A percentile compares a stretch with the other conserved stretches of the same genome.
phyloP scores from a whole-genome alignment of 2,329 filamentous ascomycete genomes.

The Colletotrichum sp. region DNA sequence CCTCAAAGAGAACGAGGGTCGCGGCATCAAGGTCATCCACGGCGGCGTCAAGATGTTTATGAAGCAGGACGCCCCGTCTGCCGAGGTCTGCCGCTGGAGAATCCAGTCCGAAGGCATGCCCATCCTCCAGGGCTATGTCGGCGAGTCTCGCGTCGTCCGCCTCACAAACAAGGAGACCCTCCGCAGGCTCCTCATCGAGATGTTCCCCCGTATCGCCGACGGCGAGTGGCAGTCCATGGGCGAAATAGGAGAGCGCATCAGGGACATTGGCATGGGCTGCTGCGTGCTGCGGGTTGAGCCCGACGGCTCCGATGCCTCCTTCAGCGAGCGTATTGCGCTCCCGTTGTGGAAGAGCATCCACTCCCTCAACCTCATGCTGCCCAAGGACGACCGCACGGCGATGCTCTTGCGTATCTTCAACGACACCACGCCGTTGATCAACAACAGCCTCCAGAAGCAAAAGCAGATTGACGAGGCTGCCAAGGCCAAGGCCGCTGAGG shows the following conservation, averaged over 20 bases:
- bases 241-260: constrained; percentile 85
- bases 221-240: constrained; percentile 77
- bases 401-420: constrained; percentile 93
- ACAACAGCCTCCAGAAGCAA: constrained; percentile 62
- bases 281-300: constrained; percentile 87
- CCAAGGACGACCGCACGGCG: constrained; percentile 92
- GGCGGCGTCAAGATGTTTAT: constrained; percentile 99
- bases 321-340: constrained; percentile 81
- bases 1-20: constrained; percentile 83
- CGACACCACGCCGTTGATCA: constrained; percentile 83
- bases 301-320: constrained; percentile 64
- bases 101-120: constrained; percentile 95
- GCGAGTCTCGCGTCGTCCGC: constrained; percentile 75
- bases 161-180: constrained; percentile 82
- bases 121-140: constrained; percentile 90
- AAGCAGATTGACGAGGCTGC: constrained; percentile 36
- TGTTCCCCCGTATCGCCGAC: constrained; percentile 89
- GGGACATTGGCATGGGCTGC: constrained; percentile 86
- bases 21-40: constrained; percentile 94
- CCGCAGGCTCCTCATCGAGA: constrained; percentile 83
- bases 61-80: constrained; percentile 90
- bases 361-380: constrained; percentile 94
- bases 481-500: constrained; percentile 37
- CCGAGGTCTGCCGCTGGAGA: constrained; percentile 89
- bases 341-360: constrained; percentile 94